Base-by-base conservation (phyloP, 2,329 filamentous ascomycete species). In the Penicillium glabrum region DNA sequence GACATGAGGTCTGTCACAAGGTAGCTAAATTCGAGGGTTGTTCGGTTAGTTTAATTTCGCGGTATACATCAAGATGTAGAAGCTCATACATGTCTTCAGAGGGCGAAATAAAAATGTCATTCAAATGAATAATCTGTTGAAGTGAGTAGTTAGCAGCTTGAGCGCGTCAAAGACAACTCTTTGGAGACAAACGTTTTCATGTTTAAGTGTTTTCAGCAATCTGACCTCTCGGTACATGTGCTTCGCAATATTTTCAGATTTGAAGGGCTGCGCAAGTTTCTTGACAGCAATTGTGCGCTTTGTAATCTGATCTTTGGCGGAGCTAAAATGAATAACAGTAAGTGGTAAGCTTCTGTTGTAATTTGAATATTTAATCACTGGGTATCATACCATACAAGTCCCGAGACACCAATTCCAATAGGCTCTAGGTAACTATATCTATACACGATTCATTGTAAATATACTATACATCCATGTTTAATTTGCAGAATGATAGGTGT, bases 251-350 rank as follows among this genome's bases (percentile, higher is more conserved):
- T 97, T 93, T 0, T 93, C 92, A n/a, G 95, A 98, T 83, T 92
- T 96, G 79, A 99, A 99, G 8, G 95, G 95, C 82, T 98, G 98
- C 91, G 98, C 97, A 72, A 99, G 98, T 85, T 99, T 99, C 85
- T 99, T 99, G 74, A 99, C 92, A 58, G 95, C 95, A 58, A 99
- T 95, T 77, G 92, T 92, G 76, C 96, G 92, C 75, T 86, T 90
- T 56, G 93, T 96, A 76, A 99, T 91, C 80, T 97, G 92, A 77
- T 99, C 95, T 79, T 91, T 92, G 51, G 95, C 95, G 64, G 95
- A 98, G 79, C 93, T 98, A 64, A 61, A 24, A 33, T n/a, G 23
- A 39, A 5, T 49, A 53, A 31, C 51, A 47, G n/a, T 23, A 27
- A 31, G 23, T 46, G 8, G 23, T 26, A 16, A 50, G 33, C 16